A percentile compares a stretch with the other conserved stretches of the same genome.
Evolutionary conservation across 176 grass and related monocot genomes (phyloP).

Genomic region (Raddia guianensis): DNA sequence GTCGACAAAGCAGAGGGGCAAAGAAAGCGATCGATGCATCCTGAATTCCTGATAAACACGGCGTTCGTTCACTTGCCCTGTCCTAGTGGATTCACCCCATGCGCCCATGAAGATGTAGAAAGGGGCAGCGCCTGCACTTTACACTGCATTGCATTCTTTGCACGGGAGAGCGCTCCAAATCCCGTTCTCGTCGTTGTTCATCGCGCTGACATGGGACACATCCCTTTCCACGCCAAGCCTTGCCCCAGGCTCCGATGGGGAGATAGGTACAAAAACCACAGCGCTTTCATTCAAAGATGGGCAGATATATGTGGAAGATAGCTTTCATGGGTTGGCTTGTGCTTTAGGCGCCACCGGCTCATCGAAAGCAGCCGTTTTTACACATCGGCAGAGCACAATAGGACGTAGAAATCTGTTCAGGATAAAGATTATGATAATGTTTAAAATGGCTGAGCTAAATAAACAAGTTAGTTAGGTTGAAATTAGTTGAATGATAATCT

Average conservation of each 20-base stretch:
- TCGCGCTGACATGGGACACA: background rate
- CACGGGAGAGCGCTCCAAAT: background rate
- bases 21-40: background rate
- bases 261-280: background rate
- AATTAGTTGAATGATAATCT: no score
- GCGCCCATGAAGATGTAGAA: background rate
- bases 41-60: background rate
- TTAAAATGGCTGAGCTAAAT: no score
- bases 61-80: background rate
- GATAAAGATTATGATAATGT: background rate
- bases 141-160: background rate
- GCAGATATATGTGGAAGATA: background rate
- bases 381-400: conserved; percentile 18
- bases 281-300: background rate
- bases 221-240: conserved; percentile 31
- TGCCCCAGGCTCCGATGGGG: background rate
- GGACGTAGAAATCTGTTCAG: background rate
- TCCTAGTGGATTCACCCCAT: background rate
- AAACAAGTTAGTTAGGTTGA: no score
- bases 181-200: conserved; percentile 24
- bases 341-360: background rate
- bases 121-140: background rate
- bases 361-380: background rate
- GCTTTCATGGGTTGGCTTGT: background rate
- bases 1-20: conserved; percentile 8